Base-by-base conservation (phyloP, 371 early-diverging fungal species). In the Haplosporangium sp. region DNA sequence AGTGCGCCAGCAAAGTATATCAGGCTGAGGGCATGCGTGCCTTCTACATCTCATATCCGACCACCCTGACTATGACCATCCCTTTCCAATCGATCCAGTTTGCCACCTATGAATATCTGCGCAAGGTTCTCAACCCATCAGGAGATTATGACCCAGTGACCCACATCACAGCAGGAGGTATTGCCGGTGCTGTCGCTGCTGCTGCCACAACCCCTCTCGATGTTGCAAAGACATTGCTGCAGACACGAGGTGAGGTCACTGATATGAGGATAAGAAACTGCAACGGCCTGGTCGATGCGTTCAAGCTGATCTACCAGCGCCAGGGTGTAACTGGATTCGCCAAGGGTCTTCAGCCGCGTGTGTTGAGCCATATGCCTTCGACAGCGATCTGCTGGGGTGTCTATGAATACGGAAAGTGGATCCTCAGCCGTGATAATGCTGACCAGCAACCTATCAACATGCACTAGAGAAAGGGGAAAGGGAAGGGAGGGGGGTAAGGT, bases 311-410 rank as follows among this genome's bases (percentile, higher is more conserved):
- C 67, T 92, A 90, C 55, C 81, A 86, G 46, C 82, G 88, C 14
- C 83, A 95, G 71, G 98, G 98, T 0, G 0, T 91, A 0, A 72
- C 66, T 5, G 98, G 97, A 0, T 96, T 97, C 81, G 83, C 89
- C 57, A 86, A 94, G 65, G 98, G 98, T 7, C 76, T 90, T n/a
- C 82, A 83, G 59, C 95, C 98, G 5, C 86, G 98, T 48, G 87
- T 97, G 9, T 75, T 97, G 55, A 89, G 93, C 14, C 92, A 95
- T 77, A 90, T 96, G 88, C 98, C 98, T 5, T 92, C 95, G 50
- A 95, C 97, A 1, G 98, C 97, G 20, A 93, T 98, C 46, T 92
- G 94, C 81, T 98, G 98, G 98, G 90, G 93, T 55, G 94, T 95
- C 0, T 95, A 95, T 68, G 95, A 95, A 74, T 95, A 93, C 67